These are phyloP conservation scores for Leccinum subtestaceum DNA, from an alignment of 768 basidiomycete species.

Conservation along the genomic window DNA sequence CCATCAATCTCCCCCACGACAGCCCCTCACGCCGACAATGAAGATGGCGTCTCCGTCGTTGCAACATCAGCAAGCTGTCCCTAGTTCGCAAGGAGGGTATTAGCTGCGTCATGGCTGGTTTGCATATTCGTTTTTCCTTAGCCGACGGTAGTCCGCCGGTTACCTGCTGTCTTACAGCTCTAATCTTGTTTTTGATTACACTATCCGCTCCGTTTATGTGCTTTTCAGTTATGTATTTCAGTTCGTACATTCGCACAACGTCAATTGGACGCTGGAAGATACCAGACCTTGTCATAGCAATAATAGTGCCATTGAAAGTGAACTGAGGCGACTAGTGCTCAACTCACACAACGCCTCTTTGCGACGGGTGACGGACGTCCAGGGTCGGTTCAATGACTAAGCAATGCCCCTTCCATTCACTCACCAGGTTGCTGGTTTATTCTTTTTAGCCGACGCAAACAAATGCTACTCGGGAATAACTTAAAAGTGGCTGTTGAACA, in stretches of 20 bases:
- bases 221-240: constrained; percentile 33
- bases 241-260: constrained; percentile 28
- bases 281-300: not conserved
- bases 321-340: not conserved
- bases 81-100: constrained; percentile 52
- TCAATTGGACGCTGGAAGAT: constrained; percentile 20
- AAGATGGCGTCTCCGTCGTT: constrained; percentile 53
- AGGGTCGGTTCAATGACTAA: not conserved
- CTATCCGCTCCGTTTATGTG: constrained; percentile 26
- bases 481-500: not conserved
- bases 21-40: constrained; percentile 50
- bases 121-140: constrained; percentile 13
- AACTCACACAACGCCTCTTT: not conserved
- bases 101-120: constrained; percentile 28
- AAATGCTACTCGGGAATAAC: constrained; percentile 11
- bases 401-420: not conserved
- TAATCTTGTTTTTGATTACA: constrained; percentile 34
- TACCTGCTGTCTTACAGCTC: constrained; percentile 19
- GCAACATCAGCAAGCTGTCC: constrained; percentile 53
- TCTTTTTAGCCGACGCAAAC: constrained; percentile 19
- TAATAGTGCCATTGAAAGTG: not conserved
- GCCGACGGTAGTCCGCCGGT: constrained; percentile 7
- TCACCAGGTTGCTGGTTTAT: not conserved
- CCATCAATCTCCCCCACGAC: constrained; percentile 49
- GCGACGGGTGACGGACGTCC: no score